Conservation (phyloP, 2,329 filamentous ascomycete genomes). For the Emmonsiellopsis sp. region DNA sequence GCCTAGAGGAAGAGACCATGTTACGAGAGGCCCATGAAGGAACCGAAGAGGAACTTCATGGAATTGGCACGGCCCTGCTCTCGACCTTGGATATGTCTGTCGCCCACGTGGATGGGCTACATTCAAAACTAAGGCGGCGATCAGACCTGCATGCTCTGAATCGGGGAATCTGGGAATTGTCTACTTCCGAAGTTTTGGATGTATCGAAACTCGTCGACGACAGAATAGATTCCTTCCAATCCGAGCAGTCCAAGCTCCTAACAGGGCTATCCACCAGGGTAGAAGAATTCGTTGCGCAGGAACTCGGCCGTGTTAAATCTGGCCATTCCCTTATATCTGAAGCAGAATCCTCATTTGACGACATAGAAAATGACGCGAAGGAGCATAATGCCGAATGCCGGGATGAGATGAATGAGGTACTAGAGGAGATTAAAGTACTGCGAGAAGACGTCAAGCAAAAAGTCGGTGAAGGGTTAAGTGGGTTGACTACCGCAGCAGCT, state of each 20-base stretch:
- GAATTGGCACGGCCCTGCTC: conserved; percentile 66
- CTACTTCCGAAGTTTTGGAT: conserved; percentile 64
- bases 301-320: conserved; percentile 59
- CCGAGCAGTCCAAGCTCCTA: conserved; percentile 63
- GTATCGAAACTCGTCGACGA: conserved; percentile 69
- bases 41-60: conserved; percentile 68
- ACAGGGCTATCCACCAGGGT: conserved; percentile 60
- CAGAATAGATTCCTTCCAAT: conserved; percentile 62
- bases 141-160: conserved; percentile 76
- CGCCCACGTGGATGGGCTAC: conserved; percentile 67
- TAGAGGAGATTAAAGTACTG: conserved; percentile 86
- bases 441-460: conserved; percentile 79
- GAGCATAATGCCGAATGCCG: conserved; percentile 45
- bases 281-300: conserved; percentile 64
- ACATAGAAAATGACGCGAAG: conserved; percentile 59
- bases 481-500: conserved; percentile 74
- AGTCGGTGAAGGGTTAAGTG: conserved; percentile 74
- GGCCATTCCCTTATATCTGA: conserved; percentile 63
- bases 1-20: conserved; percentile 67
- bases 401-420: conserved; percentile 78
- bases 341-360: conserved; percentile 58
- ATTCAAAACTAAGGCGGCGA: conserved; percentile 77
- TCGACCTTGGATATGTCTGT: conserved; percentile 70
- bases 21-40: conserved; percentile 75
- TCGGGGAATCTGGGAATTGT: conserved; percentile 65